Base-by-base conservation (phyloP, 129 eudicot species). In the Saussurea involucrata region DNA sequence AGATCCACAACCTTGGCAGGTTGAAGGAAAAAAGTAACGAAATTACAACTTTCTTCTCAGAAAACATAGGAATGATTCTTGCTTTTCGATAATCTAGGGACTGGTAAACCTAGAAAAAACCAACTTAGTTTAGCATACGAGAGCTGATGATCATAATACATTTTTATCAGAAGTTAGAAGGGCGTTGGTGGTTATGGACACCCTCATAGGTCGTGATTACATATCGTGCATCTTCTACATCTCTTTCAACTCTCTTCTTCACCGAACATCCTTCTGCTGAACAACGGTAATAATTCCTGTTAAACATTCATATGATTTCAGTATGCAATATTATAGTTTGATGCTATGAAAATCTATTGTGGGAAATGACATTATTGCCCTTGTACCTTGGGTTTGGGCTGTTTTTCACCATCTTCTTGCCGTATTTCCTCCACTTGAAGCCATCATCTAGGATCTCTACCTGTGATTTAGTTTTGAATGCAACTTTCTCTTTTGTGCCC, bases 321-420 rank as follows among this genome's bases (percentile, higher is more conserved):
- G 44, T 46, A 25, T 25, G 40, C n/a, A 28, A 20, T 67, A n/a
- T 17, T n/a, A 40, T 40, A 40, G 36, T 66, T 24, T 66, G 36
- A 28, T 53, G 22, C 5, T n/a, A 40, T 53, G 61, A 25, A 67
- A 28, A 40, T 29, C 29, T 28, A 1, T 36, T 22, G 49, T 40
- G 24, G 27, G 6, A 21, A 22, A 25, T 70, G 24, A 57, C 17
- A 12, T 2, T 58, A n/a, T 24, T 60, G 4, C 65, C 17, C 2
- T n/a, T 37, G 3, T 90, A 94, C 98, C 98, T 94, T 81, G 98
- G 97, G 80, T 91, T 89, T 44, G 98, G 97, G 89, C 89, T 94
- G 77, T 94, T 91, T 65, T 94, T 94, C 73, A 94, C 98, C 98
- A 78, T 94, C 90, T 94, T 94, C 78, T 94, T 94, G 6, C 98